phyloP scores from a whole-genome alignment of 2,329 filamentous ascomycete genomes.

The Emmonsiellopsis sp. region DNA sequence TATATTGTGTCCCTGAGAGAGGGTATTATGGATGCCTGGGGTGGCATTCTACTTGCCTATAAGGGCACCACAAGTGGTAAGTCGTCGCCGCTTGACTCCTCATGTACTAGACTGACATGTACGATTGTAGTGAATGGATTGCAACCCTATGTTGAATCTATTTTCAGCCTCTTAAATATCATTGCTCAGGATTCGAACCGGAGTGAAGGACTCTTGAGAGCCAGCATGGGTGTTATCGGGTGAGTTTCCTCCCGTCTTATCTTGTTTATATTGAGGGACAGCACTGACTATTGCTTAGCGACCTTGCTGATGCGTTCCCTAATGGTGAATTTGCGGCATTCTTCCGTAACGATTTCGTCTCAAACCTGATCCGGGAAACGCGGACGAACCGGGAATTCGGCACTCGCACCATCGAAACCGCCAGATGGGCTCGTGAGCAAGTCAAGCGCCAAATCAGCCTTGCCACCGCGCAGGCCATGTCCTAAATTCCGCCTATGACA shows the following conservation, averaged over 20 bases:
- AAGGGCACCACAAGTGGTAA: slow-evolving; percentile 51
- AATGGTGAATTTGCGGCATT: slow-evolving; percentile 74
- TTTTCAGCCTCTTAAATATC: slow-evolving; percentile 77
- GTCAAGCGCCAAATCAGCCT: slow-evolving; percentile 71
- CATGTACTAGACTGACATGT: not conserved
- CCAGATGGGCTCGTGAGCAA: slow-evolving; percentile 93
- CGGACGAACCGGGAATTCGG: slow-evolving; percentile 82
- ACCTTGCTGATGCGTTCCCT: slow-evolving; percentile 88
- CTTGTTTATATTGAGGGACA: not conserved
- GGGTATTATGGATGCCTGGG: slow-evolving; percentile 98
- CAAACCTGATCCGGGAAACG: slow-evolving; percentile 81
- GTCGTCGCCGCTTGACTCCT: slow-evolving; percentile 6
- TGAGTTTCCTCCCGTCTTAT: slow-evolving; percentile 39
- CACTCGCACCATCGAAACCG: slow-evolving; percentile 79
- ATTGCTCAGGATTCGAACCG: slow-evolving; percentile 77
- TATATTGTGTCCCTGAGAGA: slow-evolving; percentile 92
- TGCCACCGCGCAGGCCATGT: slow-evolving; percentile 29
- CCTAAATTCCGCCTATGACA: slow-evolving; percentile 20
- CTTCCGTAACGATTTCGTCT: slow-evolving; percentile 89
- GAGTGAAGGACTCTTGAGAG: slow-evolving; percentile 82
- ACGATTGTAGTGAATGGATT: slow-evolving; percentile 54
- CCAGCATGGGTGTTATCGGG: slow-evolving; percentile 97
- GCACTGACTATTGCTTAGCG: slow-evolving; percentile 50
- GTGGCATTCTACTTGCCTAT: slow-evolving; percentile 91
- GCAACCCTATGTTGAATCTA: slow-evolving; percentile 68